These are phyloP conservation scores for Ascochyta viciae-villosae DNA, from an alignment of 2,329 filamentous ascomycete genomes.

Conservation along the genomic window DNA sequence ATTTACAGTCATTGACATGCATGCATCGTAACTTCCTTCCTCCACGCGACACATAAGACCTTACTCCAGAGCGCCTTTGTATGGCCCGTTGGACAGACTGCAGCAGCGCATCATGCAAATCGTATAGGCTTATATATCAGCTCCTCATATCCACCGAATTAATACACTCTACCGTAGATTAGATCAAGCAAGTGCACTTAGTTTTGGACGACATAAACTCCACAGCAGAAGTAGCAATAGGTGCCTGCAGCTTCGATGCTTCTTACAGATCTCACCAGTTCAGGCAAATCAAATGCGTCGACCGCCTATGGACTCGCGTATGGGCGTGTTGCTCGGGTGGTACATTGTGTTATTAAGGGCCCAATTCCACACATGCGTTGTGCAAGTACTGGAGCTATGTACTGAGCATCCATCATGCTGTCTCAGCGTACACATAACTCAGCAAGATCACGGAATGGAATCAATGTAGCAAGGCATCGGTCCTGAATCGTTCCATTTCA, in stretches of 20 bases:
- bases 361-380: too few species aligned
- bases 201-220: neutral
- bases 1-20: too few species aligned
- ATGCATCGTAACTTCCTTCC: too few species aligned
- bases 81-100: neutral
- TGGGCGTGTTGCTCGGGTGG: neutral
- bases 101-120: neutral
- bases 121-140: neutral
- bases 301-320: neutral
- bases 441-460: neutral
- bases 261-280: neutral
- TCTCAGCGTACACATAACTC: neutral
- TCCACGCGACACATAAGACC: neutral
- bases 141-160: conserved; percentile 1
- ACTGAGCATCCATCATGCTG: neutral
- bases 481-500: conserved; percentile 35
- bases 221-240: neutral
- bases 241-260: too few species aligned
- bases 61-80: neutral
- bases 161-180: neutral
- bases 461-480: neutral
- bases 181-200: neutral
- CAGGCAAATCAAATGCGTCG: neutral
- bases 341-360: too few species aligned
- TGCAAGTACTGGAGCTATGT: neutral